These are phyloP conservation scores for Nigrospora oryzae DNA, from an alignment of 2,329 filamentous ascomycete species.

Conservation along the genomic window DNA sequence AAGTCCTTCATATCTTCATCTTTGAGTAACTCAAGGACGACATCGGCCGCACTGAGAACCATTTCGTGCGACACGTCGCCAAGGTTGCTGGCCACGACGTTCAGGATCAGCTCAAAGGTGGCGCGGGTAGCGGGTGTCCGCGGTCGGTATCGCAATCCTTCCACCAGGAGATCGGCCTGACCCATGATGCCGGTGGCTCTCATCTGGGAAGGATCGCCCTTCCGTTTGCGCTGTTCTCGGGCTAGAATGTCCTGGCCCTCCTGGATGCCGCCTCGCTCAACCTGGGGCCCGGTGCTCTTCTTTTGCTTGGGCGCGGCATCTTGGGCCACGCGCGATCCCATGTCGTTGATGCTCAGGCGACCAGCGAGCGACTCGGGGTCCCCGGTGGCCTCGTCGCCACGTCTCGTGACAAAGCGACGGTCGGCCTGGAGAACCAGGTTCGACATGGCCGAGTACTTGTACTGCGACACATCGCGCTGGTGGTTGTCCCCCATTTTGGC, in stretches of 20 bases:
- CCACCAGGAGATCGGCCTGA: conserved; percentile 76
- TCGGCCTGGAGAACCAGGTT: conserved; percentile 99
- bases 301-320: conserved; percentile 76
- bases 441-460: conserved; percentile 99
- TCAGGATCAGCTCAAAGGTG: conserved; percentile 90
- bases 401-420: conserved; percentile 85
- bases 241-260: conserved; percentile 80
- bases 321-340: conserved; percentile 77
- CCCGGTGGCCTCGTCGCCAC: conserved; percentile 89
- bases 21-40: conserved; percentile 83
- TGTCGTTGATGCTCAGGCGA: conserved; percentile 85
- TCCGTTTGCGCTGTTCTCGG: conserved; percentile 79
- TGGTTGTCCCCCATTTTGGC: conserved; percentile 59
- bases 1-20: conserved; percentile 94
- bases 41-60: conserved; percentile 88
- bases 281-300: conserved; percentile 59
- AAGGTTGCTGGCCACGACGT: conserved; percentile 77
- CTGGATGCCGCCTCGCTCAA: conserved; percentile 66
- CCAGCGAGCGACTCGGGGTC: conserved; percentile 96
- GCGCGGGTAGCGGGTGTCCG: conserved; percentile 85
- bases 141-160: conserved; percentile 86
- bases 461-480: conserved; percentile 82
- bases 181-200: conserved; percentile 72
- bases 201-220: conserved; percentile 60
- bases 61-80: conserved; percentile 91